Conservation (phyloP, 768 basidiomycete species). For the Boletellus sp. region DNA sequence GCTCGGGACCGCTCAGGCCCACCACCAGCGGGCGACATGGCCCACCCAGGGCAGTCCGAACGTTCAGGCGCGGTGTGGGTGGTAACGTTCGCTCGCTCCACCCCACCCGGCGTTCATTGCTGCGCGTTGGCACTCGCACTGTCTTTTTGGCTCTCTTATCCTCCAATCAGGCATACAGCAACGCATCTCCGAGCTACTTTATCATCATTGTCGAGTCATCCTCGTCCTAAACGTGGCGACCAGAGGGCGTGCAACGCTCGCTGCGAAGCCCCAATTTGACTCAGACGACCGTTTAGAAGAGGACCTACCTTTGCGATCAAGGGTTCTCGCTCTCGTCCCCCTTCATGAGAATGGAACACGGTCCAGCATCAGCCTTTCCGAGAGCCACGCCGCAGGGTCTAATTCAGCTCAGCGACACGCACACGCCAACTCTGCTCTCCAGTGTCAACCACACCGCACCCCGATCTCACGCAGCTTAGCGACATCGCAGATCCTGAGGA, state of each 20-base stretch:
- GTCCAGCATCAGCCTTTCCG: constrained; percentile 12
- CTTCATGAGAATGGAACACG: constrained; percentile 31
- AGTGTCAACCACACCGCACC: constrained; percentile 15
- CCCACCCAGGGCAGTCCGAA: too few relatives aligned
- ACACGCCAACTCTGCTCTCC: constrained; percentile 14
- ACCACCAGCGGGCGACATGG: too few relatives aligned
- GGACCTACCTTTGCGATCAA: constrained; percentile 23
- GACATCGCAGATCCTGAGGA: constrained; percentile 25
- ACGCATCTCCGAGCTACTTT: constrained; percentile 13
- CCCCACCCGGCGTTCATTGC: too few relatives aligned
- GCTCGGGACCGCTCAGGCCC: too few relatives aligned
- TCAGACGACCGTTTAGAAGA: constrained; percentile 19
- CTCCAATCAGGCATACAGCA: not conserved
- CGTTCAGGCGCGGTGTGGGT: too few relatives aligned
- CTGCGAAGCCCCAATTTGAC: constrained; percentile 16
- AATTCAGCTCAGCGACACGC: constrained; percentile 23
- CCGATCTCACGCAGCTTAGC: constrained; percentile 12
- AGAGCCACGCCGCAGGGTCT: constrained; percentile 25
- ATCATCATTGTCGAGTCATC: not conserved
- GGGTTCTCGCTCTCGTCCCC: constrained; percentile 19
- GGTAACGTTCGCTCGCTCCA: too few relatives aligned
- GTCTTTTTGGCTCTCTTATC: too few relatives aligned
- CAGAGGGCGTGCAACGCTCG: not conserved
- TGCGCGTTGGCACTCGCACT: too few relatives aligned
- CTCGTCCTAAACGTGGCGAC: too few relatives aligned